phyloP scores from a whole-genome alignment of 768 basidiomycete species.

The Podaxis rugospora region DNA sequence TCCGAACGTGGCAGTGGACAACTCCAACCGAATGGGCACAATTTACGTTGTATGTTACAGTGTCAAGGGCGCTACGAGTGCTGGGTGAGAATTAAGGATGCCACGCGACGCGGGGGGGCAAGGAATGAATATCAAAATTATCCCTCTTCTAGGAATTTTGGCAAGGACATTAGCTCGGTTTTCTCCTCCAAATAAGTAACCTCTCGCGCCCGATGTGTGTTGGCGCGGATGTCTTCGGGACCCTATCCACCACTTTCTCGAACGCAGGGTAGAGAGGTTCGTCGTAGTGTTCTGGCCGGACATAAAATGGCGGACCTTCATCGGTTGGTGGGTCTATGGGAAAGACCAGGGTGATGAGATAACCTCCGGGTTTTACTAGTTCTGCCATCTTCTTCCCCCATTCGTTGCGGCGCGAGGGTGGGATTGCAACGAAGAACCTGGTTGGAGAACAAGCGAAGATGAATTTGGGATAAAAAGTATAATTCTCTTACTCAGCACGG shows the following conservation, averaged over 20 bases:
- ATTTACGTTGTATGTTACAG: too few relatives aligned
- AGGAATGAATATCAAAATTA: conserved; percentile 8
- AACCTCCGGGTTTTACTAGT: conserved; percentile 57
- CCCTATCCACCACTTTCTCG: conserved; percentile 48
- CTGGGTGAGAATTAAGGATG: too few relatives aligned
- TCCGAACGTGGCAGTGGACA: too few relatives aligned
- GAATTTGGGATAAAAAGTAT: neutral
- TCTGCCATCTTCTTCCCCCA: conserved; percentile 58
- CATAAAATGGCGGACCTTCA: conserved; percentile 59
- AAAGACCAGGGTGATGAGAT: conserved; percentile 55
- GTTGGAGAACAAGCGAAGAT: neutral
- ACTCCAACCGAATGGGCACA: too few relatives aligned
- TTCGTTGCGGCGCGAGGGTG: conserved; percentile 41
- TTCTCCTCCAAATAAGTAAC: conserved; percentile 50
- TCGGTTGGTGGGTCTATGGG: conserved; percentile 45
- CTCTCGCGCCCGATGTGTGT: conserved; percentile 45
- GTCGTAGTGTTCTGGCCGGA: conserved; percentile 52
- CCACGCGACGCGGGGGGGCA: neutral
- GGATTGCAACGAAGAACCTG: conserved; percentile 76
- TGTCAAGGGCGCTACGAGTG: too few relatives aligned
- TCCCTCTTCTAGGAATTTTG: neutral
- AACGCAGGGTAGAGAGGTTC: conserved; percentile 45
- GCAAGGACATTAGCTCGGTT: neutral
- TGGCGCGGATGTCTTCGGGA: conserved; percentile 38
- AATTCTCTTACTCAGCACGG: neutral